These are phyloP conservation scores for Mycena rosella DNA, from an alignment of 768 basidiomycete species.

Conservation along the genomic window DNA sequence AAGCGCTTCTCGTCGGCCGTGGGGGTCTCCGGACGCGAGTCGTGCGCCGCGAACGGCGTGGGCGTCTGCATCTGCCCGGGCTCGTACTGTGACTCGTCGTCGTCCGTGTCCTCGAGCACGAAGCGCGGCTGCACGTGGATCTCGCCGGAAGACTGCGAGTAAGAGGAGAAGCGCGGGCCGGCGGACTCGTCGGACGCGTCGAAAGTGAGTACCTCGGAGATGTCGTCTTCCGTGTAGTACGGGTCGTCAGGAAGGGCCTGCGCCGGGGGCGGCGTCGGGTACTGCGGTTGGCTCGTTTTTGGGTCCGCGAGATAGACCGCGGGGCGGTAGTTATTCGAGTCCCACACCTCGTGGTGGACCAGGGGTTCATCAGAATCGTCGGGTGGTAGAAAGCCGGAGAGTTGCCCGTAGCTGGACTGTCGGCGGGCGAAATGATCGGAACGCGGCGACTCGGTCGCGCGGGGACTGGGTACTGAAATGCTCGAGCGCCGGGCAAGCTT, in stretches of 20 bases:
- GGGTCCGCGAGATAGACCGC: neutral
- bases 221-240: neutral
- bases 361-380: neutral
- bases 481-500: neutral
- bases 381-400: neutral
- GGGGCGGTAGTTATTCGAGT: neutral
- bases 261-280: neutral
- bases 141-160: neutral
- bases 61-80: neutral
- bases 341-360: neutral
- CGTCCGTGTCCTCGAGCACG: neutral
- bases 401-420: neutral
- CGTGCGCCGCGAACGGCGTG: neutral
- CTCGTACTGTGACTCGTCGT: neutral
- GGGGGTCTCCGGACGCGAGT: neutral
- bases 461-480: neutral
- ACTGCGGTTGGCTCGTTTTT: neutral
- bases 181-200: neutral
- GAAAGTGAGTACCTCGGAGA: slow-evolving; percentile 6
- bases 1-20: slow-evolving; percentile 14
- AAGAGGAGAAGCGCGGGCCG: neutral
- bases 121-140: slow-evolving; percentile 11
- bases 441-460: neutral
- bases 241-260: neutral
- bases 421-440: neutral